Conservation (phyloP, 441 rosid species). For the Populus hybrid region DNA sequence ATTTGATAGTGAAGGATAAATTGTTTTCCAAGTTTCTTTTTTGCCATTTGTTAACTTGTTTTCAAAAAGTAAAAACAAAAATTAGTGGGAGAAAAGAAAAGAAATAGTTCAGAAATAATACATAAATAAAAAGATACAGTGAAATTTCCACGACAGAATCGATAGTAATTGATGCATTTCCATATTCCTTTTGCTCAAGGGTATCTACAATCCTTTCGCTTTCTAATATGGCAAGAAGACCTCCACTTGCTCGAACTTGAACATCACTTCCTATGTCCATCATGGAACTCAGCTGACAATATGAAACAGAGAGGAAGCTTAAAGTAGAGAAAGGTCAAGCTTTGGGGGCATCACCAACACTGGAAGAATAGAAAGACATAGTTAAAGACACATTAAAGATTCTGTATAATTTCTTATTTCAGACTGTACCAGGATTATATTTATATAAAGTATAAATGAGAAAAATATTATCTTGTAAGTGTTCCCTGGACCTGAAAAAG, state of each 20-base stretch:
- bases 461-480: not conserved
- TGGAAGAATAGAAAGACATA: not conserved
- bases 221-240: slow-evolving; percentile 93
- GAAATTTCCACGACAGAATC: slow-evolving; percentile 77
- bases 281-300: slow-evolving; percentile 82
- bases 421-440: not conserved
- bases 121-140: slow-evolving; percentile 56
- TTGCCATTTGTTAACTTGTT: not conserved
- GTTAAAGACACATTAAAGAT: not conserved
- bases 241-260: slow-evolving; percentile 92
- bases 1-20: slow-evolving; percentile 40
- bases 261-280: slow-evolving; percentile 92
- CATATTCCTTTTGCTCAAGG: slow-evolving; percentile 73
- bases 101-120: slow-evolving; percentile 13
- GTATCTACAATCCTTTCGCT: slow-evolving; percentile 85
- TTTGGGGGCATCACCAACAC: not conserved
- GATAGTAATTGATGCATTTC: slow-evolving; percentile 71
- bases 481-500: not conserved
- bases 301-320: slow-evolving; percentile 20
- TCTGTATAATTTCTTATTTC: not conserved
- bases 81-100: not conserved
- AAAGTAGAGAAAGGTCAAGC: not conserved
- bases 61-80: slow-evolving; percentile 11
- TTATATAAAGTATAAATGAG: not conserved
- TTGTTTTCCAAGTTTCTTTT: slow-evolving; percentile 14